Percentiles rank a stretch among this genome's conserved stretches.
Conservation (phyloP, 768 basidiomycete genomes). For the Kwoniella sp. region DNA sequence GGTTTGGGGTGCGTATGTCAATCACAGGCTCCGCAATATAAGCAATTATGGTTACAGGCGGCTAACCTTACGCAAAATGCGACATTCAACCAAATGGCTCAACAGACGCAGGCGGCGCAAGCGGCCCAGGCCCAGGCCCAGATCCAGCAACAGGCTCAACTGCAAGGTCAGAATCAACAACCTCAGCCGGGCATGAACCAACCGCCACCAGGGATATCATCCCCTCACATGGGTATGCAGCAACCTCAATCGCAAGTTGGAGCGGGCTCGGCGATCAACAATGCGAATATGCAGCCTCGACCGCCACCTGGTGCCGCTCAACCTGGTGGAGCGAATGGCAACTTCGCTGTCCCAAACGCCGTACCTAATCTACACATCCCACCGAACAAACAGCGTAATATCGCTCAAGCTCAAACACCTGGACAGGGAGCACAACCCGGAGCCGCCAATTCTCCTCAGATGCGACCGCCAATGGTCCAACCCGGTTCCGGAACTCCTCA, state of each 20-base stretch:
- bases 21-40: constrained; percentile 11
- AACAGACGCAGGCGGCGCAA: neutral
- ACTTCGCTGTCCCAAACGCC: constrained; percentile 23
- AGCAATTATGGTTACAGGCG: constrained; percentile 13
- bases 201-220: constrained; percentile 16
- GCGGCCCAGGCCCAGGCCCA: neutral
- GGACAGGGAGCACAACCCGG: constrained; percentile 6
- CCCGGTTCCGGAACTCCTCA: neutral
- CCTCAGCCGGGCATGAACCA: neutral
- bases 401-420: constrained; percentile 26
- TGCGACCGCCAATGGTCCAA: constrained; percentile 15
- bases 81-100: constrained; percentile 13
- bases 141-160: constrained; percentile 14
- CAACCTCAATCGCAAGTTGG: constrained; percentile 1
- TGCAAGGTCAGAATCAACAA: constrained; percentile 4
- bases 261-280: neutral
- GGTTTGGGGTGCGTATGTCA: too few species aligned
- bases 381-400: constrained; percentile 41
- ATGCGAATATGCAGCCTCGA: constrained; percentile 16
- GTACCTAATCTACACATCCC: constrained; percentile 46
- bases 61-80: constrained; percentile 8
- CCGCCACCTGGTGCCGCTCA: constrained; percentile 7
- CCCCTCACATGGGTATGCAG: constrained; percentile 19
- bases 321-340: constrained; percentile 4
- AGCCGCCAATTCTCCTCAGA: constrained; percentile 24